Evolutionary conservation across 805 yeast species (phyloP), one percentile per base, ranked within the genome.

Genomic region (Cyberlindnera xylosilytica): DNA sequence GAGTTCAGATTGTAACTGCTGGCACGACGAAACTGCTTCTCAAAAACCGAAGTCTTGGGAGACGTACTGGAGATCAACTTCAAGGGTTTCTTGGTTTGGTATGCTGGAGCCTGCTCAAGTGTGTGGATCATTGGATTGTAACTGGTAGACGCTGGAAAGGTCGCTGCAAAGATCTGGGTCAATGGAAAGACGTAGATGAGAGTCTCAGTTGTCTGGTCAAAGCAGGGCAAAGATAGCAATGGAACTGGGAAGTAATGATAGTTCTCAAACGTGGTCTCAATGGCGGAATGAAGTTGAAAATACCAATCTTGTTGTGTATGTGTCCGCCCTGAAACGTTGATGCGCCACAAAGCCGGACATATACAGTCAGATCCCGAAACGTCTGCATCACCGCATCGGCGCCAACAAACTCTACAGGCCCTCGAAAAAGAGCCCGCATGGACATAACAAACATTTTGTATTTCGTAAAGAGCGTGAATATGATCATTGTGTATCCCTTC

Each of bases 31-130:
- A 53, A 36, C 26, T 54, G 57, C 18, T 42, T 52, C 30, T 56
- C 58, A 32, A 53, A 52, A 6, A 49, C 48, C 6, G 57, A 48
- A n/a, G 53, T 44, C 27, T 44, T 47, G 7, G 50, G 47, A 18
- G 44, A 44, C 9, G n/a, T 29, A 15, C 41, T 40, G 17, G 38
- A 29, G 40, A 42, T 45, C 43, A 51, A 45, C 15, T 32, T 38
- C 36, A 47, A 47, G 4, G 51, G 46, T 22, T 43, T 47, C 33
- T 36, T 37, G 28, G 20, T 42, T 12, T 26, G 29, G 29, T 5
- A 26, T 13, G 8, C 29, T 7, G n/a, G 28, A 16, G n/a, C 3
- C 13, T 22, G 4, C 36, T 33, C 27, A 9, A 24, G 4, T 9
- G 38, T 35, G 6, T 18, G 32, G 8, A 35, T 35, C 17, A 22